Evolutionary conservation across 116 monocot species (phyloP).

Genomic region (Dioscorea cayenensis): DNA sequence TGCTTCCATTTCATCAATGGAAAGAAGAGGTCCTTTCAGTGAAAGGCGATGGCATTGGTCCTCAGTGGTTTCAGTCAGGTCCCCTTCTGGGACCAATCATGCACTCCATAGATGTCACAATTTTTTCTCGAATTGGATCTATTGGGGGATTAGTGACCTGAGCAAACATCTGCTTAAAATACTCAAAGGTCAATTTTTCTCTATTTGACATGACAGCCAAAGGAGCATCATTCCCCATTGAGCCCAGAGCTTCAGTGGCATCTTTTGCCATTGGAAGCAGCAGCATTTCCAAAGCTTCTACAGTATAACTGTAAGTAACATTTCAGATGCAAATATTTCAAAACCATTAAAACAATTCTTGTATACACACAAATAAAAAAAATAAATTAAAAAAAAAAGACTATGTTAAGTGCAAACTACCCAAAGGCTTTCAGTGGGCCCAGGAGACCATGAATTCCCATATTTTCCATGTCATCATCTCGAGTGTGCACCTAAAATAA

Average conservation of each 20-base stretch:
- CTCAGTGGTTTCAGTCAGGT: conserved; percentile 93
- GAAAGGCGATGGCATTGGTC: conserved; percentile 79
- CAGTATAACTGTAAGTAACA: conserved; percentile 65
- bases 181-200: conserved; percentile 84
- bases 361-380: too few relatives aligned
- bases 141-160: conserved; percentile 99
- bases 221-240: conserved; percentile 99
- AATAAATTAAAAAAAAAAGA: too few relatives aligned
- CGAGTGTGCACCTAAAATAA: conserved; percentile 27
- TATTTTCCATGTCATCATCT: conserved; percentile 51
- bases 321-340: conserved; percentile 1
- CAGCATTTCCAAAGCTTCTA: conserved; percentile 95
- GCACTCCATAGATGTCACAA: conserved; percentile 97
- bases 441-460: conserved; percentile 73
- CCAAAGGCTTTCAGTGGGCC: conserved; percentile 96
- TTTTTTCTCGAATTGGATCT: conserved; percentile 98
- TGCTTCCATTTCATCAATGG: conserved; percentile 92
- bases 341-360: too few relatives aligned
- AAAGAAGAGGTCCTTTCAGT: conserved; percentile 75
- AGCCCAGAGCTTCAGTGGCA: conserved; percentile 83
- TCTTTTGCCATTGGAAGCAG: conserved; percentile 97
- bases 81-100: conserved; percentile 99
- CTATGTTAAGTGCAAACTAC: conserved; percentile 22
- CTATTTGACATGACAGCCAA: conserved; percentile 96
- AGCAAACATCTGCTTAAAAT: conserved; percentile 99